These are phyloP conservation scores for Nelumbo lutea DNA, from an alignment of 164 flowering plant species.

Conservation along the genomic window DNA sequence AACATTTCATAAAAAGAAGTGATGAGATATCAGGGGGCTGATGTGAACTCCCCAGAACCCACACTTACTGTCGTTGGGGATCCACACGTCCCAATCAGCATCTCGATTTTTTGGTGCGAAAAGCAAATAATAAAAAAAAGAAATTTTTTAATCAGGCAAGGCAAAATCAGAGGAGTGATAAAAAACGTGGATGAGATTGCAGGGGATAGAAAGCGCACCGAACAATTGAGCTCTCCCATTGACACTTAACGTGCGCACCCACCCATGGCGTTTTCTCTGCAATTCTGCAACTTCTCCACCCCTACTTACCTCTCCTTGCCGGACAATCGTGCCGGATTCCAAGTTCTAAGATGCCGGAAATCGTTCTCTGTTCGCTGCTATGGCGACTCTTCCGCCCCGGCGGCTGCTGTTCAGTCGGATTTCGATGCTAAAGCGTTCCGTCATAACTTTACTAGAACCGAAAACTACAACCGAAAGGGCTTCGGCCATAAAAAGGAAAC, in stretches of 20 bases:
- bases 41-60: too few relatives aligned
- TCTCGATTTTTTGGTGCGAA: too few relatives aligned
- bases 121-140: too few relatives aligned
- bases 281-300: conserved; percentile 39
- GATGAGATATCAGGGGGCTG: too few relatives aligned
- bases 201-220: too few relatives aligned
- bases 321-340: conserved; percentile 20
- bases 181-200: too few relatives aligned
- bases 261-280: conserved; percentile 59
- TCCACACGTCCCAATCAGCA: too few relatives aligned
- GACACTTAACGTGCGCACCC: background rate
- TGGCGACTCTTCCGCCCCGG: conserved; percentile 24
- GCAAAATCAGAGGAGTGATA: too few relatives aligned
- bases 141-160: too few relatives aligned
- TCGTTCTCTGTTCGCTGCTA: conserved; percentile 50
- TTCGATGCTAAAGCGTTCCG: conserved; percentile 87
- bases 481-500: conserved; percentile 88
- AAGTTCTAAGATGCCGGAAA: conserved; percentile 27
- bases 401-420: conserved; percentile 36
- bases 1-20: too few relatives aligned
- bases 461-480: conserved; percentile 81
- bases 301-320: conserved; percentile 28
- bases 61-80: too few relatives aligned
- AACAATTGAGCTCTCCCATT: too few relatives aligned
- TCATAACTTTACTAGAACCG: conserved; percentile 73